phyloP scores from a whole-genome alignment of 192 early-diverging fungal species.

The Obelidium mucronatum region DNA sequence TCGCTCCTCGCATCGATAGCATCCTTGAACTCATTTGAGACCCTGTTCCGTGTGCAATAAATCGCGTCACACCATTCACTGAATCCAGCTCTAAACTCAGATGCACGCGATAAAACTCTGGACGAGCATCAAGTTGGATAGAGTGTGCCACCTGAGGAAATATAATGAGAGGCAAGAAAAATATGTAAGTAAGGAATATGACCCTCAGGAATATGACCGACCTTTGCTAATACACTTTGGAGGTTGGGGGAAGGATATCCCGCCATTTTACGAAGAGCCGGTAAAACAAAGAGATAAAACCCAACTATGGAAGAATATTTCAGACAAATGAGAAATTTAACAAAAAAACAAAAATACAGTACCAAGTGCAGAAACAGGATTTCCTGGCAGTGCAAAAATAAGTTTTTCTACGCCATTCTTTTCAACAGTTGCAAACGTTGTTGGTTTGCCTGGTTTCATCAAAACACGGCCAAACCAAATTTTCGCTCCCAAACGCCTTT shows the following conservation, averaged over 20 bases:
- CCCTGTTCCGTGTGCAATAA: constrained; percentile 62
- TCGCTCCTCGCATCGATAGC: constrained; percentile 77
- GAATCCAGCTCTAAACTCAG: constrained; percentile 40
- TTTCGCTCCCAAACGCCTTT: constrained; percentile 74
- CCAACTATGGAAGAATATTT: constrained; percentile 79
- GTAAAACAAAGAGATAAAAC: constrained; percentile 89
- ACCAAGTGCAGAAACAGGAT: constrained; percentile 86
- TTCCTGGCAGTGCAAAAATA: constrained; percentile 92
- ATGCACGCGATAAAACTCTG: constrained; percentile 72
- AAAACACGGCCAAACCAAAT: constrained; percentile 91
- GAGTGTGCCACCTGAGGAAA: constrained; percentile 56
- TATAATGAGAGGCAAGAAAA: too few species aligned
- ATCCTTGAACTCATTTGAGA: constrained; percentile 73
- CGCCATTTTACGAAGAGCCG: constrained; percentile 80
- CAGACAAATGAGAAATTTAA: constrained; percentile 6
- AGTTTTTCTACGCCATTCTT: constrained; percentile 54
- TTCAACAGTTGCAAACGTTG: constrained; percentile 85
- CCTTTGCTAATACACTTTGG: constrained; percentile 55
- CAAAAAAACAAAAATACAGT: constrained; percentile 17
- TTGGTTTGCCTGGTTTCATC: constrained; percentile 97
- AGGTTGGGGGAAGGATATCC: constrained; percentile 64
- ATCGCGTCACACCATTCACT: neutral
- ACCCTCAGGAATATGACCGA: too few species aligned
- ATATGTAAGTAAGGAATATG: too few species aligned
- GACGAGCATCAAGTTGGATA: constrained; percentile 67